Evolutionary conservation across 106 monocot genomes (phyloP).

Genomic region (Dendrobium officinale): DNA sequence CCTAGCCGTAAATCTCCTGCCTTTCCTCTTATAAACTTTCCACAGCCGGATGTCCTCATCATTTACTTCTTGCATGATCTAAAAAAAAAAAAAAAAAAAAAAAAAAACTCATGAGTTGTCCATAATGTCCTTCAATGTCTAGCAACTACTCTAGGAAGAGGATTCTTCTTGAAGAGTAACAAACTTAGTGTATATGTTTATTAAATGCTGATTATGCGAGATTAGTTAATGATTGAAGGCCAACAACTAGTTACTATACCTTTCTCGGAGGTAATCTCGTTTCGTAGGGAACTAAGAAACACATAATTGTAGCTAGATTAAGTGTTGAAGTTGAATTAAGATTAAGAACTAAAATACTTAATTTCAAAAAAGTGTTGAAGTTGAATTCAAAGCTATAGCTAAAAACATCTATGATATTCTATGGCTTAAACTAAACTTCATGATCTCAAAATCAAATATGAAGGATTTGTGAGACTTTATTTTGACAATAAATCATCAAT

Average conservation of each 20-base stretch:
- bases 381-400: not conserved
- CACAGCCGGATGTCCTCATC: no score
- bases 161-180: no score
- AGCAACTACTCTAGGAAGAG: no score
- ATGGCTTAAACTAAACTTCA: not conserved
- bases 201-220: not conserved
- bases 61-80: no score
- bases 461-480: not conserved
- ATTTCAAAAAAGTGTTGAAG: not conserved
- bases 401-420: not conserved
- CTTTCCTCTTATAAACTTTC: no score
- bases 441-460: not conserved
- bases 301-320: not conserved
- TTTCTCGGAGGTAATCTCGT: not conserved
- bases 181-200: no score
- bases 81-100: no score
- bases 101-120: no score
- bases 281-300: not conserved
- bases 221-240: not conserved
- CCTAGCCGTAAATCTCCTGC: no score
- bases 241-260: not conserved
- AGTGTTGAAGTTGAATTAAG: not conserved
- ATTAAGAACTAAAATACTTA: no score
- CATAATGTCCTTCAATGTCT: no score
- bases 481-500: no score